Base-by-base conservation (phyloP, 228 moss, liverwort and hornwort species). In the Sphagnum magellanicum region DNA sequence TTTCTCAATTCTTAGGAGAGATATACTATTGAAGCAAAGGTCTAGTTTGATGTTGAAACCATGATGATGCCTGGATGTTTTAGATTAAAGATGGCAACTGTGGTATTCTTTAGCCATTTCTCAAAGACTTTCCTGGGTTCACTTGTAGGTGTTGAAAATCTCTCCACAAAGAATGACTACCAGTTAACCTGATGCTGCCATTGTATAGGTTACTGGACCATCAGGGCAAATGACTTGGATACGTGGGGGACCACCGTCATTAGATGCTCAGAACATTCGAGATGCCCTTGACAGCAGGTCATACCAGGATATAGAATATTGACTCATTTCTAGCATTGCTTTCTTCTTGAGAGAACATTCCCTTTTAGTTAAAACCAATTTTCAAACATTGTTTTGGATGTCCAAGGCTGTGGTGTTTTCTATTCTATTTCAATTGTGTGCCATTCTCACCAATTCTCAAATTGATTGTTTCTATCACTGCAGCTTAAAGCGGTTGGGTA, bases 221-320 rank as follows among this genome's bases (percentile, higher is more conserved):
- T 94, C 94, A 16, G 91, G 88, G 50, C 90, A 91, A 72, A 91
- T 91, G 91, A 85, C 88, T 65, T 94, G 94, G 94, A 91, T 94
- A 52, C 91, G 90, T 60, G 88, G 88, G 80, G 91, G 91, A 17
- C 90, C 90, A 13, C 50, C 62, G 7, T 90, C 90, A 50, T 88
- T 94, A 58, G 88, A 91, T 81, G 81, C 75, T 10, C 80, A 59
- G 73, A 91, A 90, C 72, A 90, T 91, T 50, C 73, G 70, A 71
- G 84, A 83, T 60, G 94, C 91, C 72, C 88, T 90, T 68, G 81
- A 91, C 75, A 83, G 83, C 81, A 91, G 94, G 94, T 88, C 74
- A 32, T 60, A 52, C n/a, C 50, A 8, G 55, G 12, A 55, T 12
- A 8, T 55, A 12, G 55, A 55, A 55, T 55, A 55, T 55, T 12